Evolutionary conservation across 257 asterid species (phyloP).

Genomic region (Ophiorrhiza pumila): DNA sequence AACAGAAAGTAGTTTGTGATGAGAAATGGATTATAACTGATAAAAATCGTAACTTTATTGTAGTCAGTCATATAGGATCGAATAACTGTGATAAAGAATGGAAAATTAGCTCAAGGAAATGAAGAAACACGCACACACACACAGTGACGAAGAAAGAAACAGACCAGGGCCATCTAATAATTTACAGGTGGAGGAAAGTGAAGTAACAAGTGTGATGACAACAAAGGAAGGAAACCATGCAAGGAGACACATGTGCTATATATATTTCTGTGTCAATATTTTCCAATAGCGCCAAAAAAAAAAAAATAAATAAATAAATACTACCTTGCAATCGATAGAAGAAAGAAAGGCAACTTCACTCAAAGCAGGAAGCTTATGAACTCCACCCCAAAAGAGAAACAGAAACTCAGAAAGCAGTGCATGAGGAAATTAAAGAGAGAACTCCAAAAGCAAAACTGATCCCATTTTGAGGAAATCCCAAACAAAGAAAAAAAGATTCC

Average conservation of each 20-base stretch:
- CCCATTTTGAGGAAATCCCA: conserved; percentile 14
- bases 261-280: too few species aligned
- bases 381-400: conserved; percentile 6
- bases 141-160: neutral
- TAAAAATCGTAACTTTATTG: neutral
- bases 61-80: neutral
- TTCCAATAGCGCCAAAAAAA: neutral
- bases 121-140: neutral
- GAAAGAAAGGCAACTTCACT: conserved; percentile 19
- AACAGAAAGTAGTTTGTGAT: neutral
- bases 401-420: conserved; percentile 20
- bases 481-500: conserved; percentile 2
- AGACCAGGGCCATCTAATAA: conserved; percentile 1
- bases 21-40: neutral
- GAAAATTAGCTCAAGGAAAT: neutral
- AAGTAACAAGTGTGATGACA: conserved; percentile 28
- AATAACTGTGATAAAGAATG: neutral
- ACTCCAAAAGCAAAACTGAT: conserved; percentile 11
- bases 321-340: conserved; percentile 9
- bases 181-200: conserved; percentile 22
- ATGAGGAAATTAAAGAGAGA: conserved; percentile 16
- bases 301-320: conserved; percentile 5
- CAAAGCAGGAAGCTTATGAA: conserved; percentile 14
- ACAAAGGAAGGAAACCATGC: conserved; percentile 37
- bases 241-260: conserved; percentile 35